Conservation (phyloP, 495 filamentous ascomycete genomes). For the Podospora sp. region DNA sequence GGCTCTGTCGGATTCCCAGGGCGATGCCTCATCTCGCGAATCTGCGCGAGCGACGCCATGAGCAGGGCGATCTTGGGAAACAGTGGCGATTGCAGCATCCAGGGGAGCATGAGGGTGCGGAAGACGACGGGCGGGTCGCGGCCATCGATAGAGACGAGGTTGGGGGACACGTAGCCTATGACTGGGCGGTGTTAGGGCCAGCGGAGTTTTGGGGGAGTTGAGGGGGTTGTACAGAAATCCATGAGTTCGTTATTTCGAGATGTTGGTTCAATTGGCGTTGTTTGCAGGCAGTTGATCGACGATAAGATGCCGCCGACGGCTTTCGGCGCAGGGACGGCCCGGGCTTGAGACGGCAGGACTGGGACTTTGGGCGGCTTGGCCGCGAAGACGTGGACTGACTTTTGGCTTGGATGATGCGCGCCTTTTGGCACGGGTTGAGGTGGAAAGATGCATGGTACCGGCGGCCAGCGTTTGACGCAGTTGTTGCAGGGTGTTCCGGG, state of each 20-base stretch:
- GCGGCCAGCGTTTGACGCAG: constrained; percentile 25
- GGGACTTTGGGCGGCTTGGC: background rate
- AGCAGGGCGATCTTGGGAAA: constrained; percentile 34
- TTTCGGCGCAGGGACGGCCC: background rate
- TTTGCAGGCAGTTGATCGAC: constrained; percentile 27
- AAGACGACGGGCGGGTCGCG: constrained; percentile 20
- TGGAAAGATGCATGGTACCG: constrained; percentile 18
- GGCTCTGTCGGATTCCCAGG: constrained; percentile 20
- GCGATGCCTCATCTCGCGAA: constrained; percentile 13
- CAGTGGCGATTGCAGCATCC: constrained; percentile 34
- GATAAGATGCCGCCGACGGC: constrained; percentile 27
- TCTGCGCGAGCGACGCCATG: constrained; percentile 31
- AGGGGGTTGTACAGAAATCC: constrained; percentile 23
- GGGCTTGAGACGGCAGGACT: background rate
- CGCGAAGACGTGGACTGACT: constrained; percentile 10
- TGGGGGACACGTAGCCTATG: constrained; percentile 29
- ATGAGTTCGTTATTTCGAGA: constrained; percentile 28
- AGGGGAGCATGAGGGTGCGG: constrained; percentile 26
- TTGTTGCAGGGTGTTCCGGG: constrained; percentile 13
- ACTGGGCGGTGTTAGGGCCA: constrained; percentile 17
- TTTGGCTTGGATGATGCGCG: constrained; percentile 4
- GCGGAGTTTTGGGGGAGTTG: background rate
- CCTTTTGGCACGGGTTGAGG: background rate
- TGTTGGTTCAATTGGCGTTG: constrained; percentile 21
- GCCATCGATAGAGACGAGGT: constrained; percentile 33